These are phyloP conservation scores for Cutaneotrichosporon dermatis DNA, from an alignment of 1,284 basidiomycete genomes.

Conservation along the genomic window DNA sequence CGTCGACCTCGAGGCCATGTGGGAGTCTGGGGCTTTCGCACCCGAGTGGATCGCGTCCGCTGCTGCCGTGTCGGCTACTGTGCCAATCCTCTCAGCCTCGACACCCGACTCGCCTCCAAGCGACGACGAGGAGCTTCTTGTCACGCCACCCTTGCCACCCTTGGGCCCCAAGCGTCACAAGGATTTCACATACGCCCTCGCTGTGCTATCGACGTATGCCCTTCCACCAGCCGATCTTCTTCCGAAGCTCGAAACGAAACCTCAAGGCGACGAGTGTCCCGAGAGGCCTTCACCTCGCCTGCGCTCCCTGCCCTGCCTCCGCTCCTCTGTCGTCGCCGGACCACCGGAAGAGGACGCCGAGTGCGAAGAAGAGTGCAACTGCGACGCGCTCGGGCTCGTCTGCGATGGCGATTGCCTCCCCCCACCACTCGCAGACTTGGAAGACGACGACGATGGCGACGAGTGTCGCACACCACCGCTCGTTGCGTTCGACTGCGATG, in stretches of 20 bases:
- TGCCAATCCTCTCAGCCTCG: background rate
- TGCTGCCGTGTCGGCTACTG: too few species aligned
- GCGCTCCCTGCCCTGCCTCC: constrained; percentile 26
- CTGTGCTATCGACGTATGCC: background rate
- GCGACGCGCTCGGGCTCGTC: background rate
- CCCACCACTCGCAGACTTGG: constrained; percentile 1
- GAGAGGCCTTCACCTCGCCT: background rate
- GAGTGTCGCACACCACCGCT: constrained; percentile 25
- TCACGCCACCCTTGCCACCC: background rate
- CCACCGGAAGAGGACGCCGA: background rate
- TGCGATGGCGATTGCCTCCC: background rate
- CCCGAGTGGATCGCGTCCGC: too few species aligned
- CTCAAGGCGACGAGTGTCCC: background rate
- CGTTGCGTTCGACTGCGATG: constrained; percentile 10
- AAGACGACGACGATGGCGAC: constrained; percentile 14
- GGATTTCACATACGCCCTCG: background rate
- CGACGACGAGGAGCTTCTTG: background rate
- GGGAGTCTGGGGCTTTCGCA: too few species aligned
- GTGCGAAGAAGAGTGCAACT: background rate
- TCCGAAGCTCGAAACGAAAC: background rate
- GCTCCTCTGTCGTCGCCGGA: constrained; percentile 5
- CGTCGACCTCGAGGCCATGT: background rate
- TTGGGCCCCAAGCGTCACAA: background rate
- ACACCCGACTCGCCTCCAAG: background rate
- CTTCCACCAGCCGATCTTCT: background rate